A percentile compares a stretch with the other conserved stretches of the same genome.
phyloP scores from a whole-genome alignment of 352 stramenopile genomes.

The Phytophthora sp. region DNA sequence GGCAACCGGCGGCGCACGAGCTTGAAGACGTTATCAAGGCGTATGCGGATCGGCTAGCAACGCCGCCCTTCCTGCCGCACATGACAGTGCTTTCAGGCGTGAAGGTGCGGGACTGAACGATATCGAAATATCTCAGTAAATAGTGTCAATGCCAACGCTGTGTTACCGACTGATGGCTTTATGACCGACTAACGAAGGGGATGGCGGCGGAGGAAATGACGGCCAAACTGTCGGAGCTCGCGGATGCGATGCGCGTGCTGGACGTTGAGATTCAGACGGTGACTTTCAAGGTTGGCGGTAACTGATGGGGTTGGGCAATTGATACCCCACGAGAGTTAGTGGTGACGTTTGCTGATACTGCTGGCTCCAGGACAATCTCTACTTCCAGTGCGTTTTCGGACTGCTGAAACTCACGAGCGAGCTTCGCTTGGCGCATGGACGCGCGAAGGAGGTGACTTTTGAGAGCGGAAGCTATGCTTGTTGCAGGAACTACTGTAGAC shows the following conservation, averaged over 20 bases:
- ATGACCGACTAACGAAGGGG: conserved; percentile 24
- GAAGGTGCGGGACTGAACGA: conserved; percentile 31
- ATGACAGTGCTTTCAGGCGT: conserved; percentile 66
- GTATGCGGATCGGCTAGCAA: conserved; percentile 45
- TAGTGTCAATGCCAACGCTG: neutral
- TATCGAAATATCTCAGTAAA: neutral
- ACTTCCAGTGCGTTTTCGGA: conserved; percentile 77
- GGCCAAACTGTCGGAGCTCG: conserved; percentile 45
- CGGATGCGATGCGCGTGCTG: conserved; percentile 36
- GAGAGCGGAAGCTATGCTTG: neutral
- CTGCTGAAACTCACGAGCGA: conserved; percentile 48
- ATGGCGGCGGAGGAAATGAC: conserved; percentile 31
- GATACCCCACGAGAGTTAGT: neutral
- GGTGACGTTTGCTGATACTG: neutral
- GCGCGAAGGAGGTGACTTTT: conserved; percentile 47
- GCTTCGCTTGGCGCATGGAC: conserved; percentile 40
- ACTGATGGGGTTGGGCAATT: neutral
- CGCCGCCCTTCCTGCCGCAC: conserved; percentile 56
- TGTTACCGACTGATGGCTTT: neutral
- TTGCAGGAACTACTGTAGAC: neutral
- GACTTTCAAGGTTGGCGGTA: conserved; percentile 52
- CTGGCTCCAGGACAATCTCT: conserved; percentile 48
- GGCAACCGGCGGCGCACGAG: conserved; percentile 18
- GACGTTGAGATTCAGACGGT: conserved; percentile 46
- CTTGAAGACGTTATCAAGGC: conserved; percentile 45